Conservation (phyloP, 805 yeast genomes). For the Sugiyamaella lignohabitans region DNA sequence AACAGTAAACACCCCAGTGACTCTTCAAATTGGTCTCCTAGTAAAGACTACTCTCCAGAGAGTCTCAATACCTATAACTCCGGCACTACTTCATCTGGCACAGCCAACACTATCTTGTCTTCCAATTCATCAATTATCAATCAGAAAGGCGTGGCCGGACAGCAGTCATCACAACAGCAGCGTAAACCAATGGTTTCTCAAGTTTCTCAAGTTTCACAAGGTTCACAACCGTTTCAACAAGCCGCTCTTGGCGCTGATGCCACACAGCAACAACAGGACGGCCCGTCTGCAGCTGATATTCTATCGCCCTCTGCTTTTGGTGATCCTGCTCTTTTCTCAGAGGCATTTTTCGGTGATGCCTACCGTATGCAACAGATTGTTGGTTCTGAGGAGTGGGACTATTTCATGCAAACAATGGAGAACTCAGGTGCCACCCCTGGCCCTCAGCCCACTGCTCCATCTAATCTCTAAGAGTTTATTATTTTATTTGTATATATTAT, state of each 20-base stretch:
- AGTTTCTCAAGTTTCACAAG: background rate
- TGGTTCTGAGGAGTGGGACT: slow-evolving; percentile 22
- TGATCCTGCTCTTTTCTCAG: slow-evolving; percentile 2
- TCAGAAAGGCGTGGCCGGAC: background rate
- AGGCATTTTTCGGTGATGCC: slow-evolving; percentile 15
- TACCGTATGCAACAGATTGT: slow-evolving; percentile 16
- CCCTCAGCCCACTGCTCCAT: too few species aligned
- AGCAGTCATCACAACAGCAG: background rate
- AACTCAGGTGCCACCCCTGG: background rate
- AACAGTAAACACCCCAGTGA: background rate
- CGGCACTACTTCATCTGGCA: background rate
- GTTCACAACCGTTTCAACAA: background rate
- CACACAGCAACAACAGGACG: background rate
- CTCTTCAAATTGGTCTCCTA: slow-evolving; percentile 2
- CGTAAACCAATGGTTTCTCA: background rate
- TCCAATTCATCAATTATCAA: background rate
- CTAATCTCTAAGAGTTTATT: too few species aligned
- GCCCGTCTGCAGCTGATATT: background rate
- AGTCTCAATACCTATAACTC: slow-evolving; percentile 7
- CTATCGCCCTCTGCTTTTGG: background rate
- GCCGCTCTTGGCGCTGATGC: background rate
- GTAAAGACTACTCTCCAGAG: slow-evolving; percentile 11
- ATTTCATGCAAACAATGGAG: slow-evolving; percentile 16
- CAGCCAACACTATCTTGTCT: slow-evolving; percentile 1
- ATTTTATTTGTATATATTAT: background rate